Evolutionary conservation across 2,329 filamentous ascomycete species (phyloP), one percentile per base, ranked within the genome.

Genomic region (Plectosphaerella cucumerina): DNA sequence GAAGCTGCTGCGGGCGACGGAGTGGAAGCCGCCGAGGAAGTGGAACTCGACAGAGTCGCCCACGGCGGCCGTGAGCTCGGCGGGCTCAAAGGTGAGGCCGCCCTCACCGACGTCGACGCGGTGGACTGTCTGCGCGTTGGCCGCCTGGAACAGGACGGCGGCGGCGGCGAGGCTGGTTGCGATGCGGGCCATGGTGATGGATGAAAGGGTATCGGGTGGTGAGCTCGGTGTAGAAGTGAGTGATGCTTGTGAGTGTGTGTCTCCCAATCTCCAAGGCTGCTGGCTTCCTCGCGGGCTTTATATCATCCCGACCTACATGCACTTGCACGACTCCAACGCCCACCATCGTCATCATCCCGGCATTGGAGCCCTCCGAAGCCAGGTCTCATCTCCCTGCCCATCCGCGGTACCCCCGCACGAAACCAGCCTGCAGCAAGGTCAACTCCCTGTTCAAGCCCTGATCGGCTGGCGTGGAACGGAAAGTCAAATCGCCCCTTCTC

Each of bases 1-100:
- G 59, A 85, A 86, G 53, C 75, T 75, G 14, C 80, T 81, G 65
- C 83, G 78, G 9, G 79, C 79, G 50, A 86, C 76, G 15, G 81
- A 84, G 70, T 86, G 83, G 61, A 83, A 83, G n/a, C 56, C 58
- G 17, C 65, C 60, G 44, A 65, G 65, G 60, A 76, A 76, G 53
- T 74, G 71, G 60, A 74, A 76, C 57, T 73, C 69, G 14, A 76
- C 60, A 33, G 65, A 62, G 17, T 75, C 72, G 53, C 82, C 82
- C 5, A 73, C 65, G 2, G 67, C 64, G 17, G 80, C 82, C 17
- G 66, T 65, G 52, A 85, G 58, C 49, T 71, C 71, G 51, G 76
- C 67, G 9, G 82, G 82, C 11, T 64, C 70, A 63, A 80, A 85
- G 20, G 62, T 69, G 31, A 82, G 62, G 12, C 63, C 55, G 55